Percentiles rank a stretch among this genome's conserved stretches.
Evolutionary conservation across 192 early-diverging fungal species (phyloP).

Genomic region (Lunasporangiospora selenospora): DNA sequence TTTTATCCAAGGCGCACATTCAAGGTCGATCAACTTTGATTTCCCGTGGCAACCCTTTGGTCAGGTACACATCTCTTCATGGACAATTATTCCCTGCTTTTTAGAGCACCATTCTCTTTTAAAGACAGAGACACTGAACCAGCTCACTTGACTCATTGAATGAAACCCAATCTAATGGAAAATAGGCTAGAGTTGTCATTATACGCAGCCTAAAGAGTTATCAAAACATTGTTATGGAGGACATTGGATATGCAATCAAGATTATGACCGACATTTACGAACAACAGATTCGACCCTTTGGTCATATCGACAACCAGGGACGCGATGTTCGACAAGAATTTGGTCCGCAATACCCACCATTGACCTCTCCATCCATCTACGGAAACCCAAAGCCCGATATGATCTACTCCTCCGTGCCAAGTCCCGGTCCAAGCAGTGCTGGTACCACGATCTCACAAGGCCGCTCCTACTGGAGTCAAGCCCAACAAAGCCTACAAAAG

Average conservation of each 20-base stretch:
- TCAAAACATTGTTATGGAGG: constrained; percentile 31
- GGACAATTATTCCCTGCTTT: no score
- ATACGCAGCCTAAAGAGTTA: constrained; percentile 19
- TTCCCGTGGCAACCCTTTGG: constrained; percentile 22
- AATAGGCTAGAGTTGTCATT: not conserved
- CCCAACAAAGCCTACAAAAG: no score
- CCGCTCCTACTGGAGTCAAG: no score
- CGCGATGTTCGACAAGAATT: constrained; percentile 14
- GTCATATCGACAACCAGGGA: constrained; percentile 29
- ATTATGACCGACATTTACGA: constrained; percentile 40
- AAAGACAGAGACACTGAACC: no score
- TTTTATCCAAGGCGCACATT: constrained; percentile 12
- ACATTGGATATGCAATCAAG: constrained; percentile 33
- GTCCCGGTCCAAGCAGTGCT: no score
- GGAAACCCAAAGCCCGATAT: no score
- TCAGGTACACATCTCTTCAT: no score
- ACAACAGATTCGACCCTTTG: constrained; percentile 23
- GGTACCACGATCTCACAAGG: no score
- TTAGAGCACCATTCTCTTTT: no score
- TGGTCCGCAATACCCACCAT: constrained; percentile 5
- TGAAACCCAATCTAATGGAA: no score
- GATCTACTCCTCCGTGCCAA: no score
- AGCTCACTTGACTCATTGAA: no score
- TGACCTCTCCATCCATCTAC: constrained; percentile 6
- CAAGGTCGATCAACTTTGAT: constrained; percentile 15